phyloP scores from a whole-genome alignment of 2,329 filamentous ascomycete genomes.

The Aspergillus texensis region DNA sequence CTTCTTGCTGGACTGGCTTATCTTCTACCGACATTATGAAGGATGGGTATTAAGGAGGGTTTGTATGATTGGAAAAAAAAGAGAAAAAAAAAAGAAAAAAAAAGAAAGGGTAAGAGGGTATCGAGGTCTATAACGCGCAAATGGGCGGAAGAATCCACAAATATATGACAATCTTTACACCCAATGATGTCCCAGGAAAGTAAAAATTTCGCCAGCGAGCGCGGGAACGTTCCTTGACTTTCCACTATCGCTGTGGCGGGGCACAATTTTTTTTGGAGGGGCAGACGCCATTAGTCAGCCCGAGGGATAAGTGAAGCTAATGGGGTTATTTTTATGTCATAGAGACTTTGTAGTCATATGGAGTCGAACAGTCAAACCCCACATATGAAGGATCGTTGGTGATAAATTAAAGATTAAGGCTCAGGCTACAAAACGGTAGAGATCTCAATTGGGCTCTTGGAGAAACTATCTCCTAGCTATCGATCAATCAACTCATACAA shows the following conservation, averaged over 20 bases:
- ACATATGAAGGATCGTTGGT: neutral
- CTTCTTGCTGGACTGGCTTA: conserved; percentile 20
- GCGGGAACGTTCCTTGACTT: conserved; percentile 36
- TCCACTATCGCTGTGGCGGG: conserved; percentile 28
- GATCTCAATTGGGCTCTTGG: neutral
- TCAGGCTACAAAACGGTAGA: neutral
- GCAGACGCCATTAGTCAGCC: conserved; percentile 24
- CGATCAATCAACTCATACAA: neutral
- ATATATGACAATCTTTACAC: neutral
- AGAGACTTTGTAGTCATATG: neutral
- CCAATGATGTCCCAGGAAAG: conserved; percentile 11
- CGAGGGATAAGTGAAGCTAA: neutral
- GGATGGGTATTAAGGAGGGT: neutral
- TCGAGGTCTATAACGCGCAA: neutral
- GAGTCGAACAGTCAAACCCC: neutral
- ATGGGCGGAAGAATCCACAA: neutral
- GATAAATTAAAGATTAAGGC: neutral
- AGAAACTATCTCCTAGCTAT: neutral
- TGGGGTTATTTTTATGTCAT: neutral
- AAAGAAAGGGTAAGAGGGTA: conserved; percentile 10
- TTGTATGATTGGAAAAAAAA: no score
- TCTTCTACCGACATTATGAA: conserved; percentile 32
- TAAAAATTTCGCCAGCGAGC: conserved; percentile 24
- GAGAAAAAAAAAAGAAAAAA: neutral
- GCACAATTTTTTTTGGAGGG: conserved; percentile 29